Conservation (phyloP, 2,329 filamentous ascomycete genomes). For the Colletotrichum gloeosporioides region DNA sequence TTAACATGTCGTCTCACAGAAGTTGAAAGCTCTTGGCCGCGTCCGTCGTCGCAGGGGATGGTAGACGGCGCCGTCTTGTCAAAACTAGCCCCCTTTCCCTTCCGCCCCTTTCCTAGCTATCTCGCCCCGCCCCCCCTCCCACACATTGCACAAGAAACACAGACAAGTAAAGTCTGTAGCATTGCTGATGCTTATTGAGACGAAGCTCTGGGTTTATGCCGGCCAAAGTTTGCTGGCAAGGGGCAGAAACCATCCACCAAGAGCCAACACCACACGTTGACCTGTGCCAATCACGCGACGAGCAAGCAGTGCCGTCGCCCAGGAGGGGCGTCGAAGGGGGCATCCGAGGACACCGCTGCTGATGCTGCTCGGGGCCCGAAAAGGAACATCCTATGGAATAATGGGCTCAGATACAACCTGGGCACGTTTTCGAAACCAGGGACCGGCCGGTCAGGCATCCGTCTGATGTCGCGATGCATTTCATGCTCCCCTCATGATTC, state of each 20-base stretch:
- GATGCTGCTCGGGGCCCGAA: constrained; percentile 9
- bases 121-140: background rate
- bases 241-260: background rate
- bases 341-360: background rate
- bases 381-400: background rate
- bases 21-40: background rate
- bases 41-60: background rate
- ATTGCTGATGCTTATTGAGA: constrained; percentile 14
- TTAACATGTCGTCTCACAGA: background rate
- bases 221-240: constrained; percentile 1
- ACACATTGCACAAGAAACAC: background rate
- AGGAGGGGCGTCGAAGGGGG: background rate
- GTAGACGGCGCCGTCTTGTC: background rate
- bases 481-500: constrained; percentile 19
- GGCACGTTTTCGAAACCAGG: constrained; percentile 22
- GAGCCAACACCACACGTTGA: background rate
- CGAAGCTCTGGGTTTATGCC: constrained; percentile 20
- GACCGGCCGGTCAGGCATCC: constrained; percentile 20
- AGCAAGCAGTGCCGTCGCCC: background rate
- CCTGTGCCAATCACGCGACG: constrained; percentile 13
- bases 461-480: constrained; percentile 19
- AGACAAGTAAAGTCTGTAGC: background rate
- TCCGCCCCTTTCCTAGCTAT: background rate
- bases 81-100: background rate
- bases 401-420: constrained; percentile 17